Evolutionary conservation across 106 monocot species (phyloP).

Genomic region (Dendrobium nobile): DNA sequence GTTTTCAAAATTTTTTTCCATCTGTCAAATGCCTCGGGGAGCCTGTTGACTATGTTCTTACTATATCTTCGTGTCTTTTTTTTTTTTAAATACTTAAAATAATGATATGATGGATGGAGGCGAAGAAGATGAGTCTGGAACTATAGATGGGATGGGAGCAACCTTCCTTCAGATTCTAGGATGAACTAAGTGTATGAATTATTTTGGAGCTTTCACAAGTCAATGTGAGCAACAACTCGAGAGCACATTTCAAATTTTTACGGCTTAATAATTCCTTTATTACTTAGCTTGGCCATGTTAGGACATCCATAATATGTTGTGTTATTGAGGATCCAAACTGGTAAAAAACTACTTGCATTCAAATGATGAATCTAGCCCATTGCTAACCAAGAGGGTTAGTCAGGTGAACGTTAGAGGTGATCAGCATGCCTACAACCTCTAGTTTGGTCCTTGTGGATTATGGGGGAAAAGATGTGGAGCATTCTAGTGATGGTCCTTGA

Average conservation of each 20-base stretch:
- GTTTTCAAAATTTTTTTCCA: background rate
- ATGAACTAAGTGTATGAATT: background rate
- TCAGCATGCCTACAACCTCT: background rate
- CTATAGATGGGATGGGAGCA: too few relatives aligned
- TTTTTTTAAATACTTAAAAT: too few relatives aligned
- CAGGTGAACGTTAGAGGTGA: background rate
- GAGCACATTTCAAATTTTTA: background rate
- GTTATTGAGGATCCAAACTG: background rate
- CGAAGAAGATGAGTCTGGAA: too few relatives aligned
- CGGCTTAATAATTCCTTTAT: background rate
- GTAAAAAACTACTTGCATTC: background rate
- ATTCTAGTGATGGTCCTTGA: background rate
- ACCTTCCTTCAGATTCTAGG: too few relatives aligned
- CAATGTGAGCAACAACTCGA: background rate
- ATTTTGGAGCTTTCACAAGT: background rate
- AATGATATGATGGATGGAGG: too few relatives aligned
- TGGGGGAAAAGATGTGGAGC: background rate
- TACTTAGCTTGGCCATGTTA: background rate
- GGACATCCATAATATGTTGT: background rate
- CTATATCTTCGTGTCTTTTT: background rate
- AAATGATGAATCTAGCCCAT: background rate
- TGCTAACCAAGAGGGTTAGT: background rate
- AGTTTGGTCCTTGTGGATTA: background rate
- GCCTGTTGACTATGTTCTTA: background rate
- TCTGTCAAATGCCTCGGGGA: background rate